Percentiles rank a stretch among this genome's conserved stretches.
These are phyloP conservation scores for Filobasidium wieringae DNA, from an alignment of 768 basidiomycete genomes.

Conservation along the genomic window DNA sequence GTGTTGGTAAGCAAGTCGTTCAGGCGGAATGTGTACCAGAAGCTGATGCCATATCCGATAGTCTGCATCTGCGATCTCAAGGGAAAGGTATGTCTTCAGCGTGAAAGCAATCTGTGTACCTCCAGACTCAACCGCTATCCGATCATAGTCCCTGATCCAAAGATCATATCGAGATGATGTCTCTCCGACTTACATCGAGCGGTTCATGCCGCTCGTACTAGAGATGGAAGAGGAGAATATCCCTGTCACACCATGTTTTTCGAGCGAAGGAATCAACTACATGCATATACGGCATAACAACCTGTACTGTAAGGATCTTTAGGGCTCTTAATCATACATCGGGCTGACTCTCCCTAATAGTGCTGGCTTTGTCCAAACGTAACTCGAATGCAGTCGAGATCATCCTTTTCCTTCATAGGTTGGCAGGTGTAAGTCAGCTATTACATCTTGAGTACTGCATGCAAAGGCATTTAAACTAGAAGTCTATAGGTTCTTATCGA, in stretches of 20 bases:
- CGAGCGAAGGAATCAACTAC: constrained; percentile 88
- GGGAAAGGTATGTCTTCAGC: constrained; percentile 52
- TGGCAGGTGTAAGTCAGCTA: constrained; percentile 45
- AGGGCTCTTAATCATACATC: not conserved
- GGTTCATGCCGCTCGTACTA: constrained; percentile 81
- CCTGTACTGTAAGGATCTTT: constrained; percentile 63
- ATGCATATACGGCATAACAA: constrained; percentile 98
- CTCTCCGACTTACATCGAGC: constrained; percentile 72
- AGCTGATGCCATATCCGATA: not conserved
- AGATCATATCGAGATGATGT: constrained; percentile 95
- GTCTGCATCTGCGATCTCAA: constrained; percentile 96
- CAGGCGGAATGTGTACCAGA: not conserved
- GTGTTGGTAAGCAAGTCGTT: not conserved
- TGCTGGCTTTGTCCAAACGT: constrained; percentile 87
- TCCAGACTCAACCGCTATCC: not conserved
- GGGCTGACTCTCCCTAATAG: constrained; percentile 41
- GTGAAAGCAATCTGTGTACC: not conserved
- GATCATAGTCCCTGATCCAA: constrained; percentile 68
- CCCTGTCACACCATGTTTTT: constrained; percentile 92
- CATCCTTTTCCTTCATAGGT: constrained; percentile 88
- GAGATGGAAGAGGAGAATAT: constrained; percentile 97
- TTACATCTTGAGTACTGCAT: not conserved
- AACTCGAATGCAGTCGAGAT: constrained; percentile 93
- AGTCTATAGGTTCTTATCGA: constrained; percentile 68
- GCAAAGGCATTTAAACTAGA: not conserved